phyloP scores from a whole-genome alignment of 768 basidiomycete genomes.

The Rhodosporidiobolus odoratus region DNA sequence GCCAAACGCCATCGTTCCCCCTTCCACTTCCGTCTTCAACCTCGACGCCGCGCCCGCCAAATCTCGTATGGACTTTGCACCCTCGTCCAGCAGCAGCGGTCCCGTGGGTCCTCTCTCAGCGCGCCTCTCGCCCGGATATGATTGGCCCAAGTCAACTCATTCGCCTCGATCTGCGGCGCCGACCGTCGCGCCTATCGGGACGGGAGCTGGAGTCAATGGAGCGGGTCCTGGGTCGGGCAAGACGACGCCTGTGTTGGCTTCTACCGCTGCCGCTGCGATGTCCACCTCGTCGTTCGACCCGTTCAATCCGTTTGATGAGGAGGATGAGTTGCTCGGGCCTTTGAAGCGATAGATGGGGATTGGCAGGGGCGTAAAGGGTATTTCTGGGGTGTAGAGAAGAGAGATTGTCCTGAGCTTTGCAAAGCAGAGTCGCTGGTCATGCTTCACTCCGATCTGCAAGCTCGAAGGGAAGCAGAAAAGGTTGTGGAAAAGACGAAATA shows the following conservation, averaged over 20 bases:
- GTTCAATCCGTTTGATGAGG: constrained; percentile 33
- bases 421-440: too few species aligned
- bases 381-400: too few species aligned
- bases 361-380: too few species aligned
- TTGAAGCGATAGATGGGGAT: constrained; percentile 11
- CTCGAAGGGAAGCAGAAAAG: too few species aligned
- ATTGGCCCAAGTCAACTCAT: constrained; percentile 9
- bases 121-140: constrained; percentile 26
- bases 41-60: constrained; percentile 25
- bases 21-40: neutral
- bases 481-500: too few species aligned
- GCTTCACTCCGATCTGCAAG: too few species aligned
- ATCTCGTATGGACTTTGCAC: constrained; percentile 29
- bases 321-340: constrained; percentile 32
- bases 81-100: too few species aligned
- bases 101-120: constrained; percentile 12
- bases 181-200: neutral
- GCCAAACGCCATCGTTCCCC: constrained; percentile 6
- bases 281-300: neutral
- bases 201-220: neutral
- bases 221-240: neutral
- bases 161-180: constrained; percentile 2
- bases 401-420: too few species aligned
- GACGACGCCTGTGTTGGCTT: neutral
- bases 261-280: neutral